A percentile compares a stretch with the other conserved stretches of the same genome.
Conservation (phyloP, 2,329 filamentous ascomycete species). For the Penicillium brasilianum region DNA sequence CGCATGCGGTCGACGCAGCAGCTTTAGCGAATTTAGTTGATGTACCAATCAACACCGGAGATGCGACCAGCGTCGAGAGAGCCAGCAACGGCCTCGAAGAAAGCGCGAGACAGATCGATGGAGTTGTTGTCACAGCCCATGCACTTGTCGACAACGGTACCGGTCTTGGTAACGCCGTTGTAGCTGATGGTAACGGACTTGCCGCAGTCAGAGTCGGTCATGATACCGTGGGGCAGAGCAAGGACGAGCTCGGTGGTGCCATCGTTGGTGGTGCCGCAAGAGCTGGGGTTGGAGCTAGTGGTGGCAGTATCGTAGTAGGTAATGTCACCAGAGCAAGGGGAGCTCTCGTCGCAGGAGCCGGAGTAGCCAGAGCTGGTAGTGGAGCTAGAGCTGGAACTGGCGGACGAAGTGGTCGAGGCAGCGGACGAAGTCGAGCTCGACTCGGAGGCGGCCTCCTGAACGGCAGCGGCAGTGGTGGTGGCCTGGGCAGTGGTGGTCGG, state of each 20-base stretch:
- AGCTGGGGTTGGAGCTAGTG: conserved; percentile 55
- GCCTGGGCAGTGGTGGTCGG: conserved; percentile 18
- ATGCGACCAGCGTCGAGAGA: conserved; percentile 47
- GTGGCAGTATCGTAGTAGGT: conserved; percentile 76
- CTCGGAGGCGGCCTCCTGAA: background rate
- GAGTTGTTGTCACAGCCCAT: conserved; percentile 63
- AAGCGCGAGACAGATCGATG: conserved; percentile 66
- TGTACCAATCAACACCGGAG: conserved; percentile 48
- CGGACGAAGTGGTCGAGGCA: conserved; percentile 8
- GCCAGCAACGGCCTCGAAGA: conserved; percentile 58
- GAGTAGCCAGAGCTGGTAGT: conserved; percentile 25
- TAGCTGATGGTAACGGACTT: conserved; percentile 67
- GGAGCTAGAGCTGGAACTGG: conserved; percentile 24
- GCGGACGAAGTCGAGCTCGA: conserved; percentile 10
- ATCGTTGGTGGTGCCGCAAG: conserved; percentile 67
- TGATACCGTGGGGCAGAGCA: conserved; percentile 68
- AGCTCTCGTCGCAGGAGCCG: conserved; percentile 33
- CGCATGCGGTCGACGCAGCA: conserved; percentile 27
- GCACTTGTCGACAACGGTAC: conserved; percentile 75
- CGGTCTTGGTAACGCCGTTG: conserved; percentile 63
- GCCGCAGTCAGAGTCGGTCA: conserved; percentile 74
- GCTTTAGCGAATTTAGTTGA: conserved; percentile 33
- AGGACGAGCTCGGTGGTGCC: conserved; percentile 66
- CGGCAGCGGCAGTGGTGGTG: conserved; percentile 11
- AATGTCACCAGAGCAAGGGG: conserved; percentile 62